Conservation (phyloP, 106 monocot species). For the Platanthera guangdongensis region DNA sequence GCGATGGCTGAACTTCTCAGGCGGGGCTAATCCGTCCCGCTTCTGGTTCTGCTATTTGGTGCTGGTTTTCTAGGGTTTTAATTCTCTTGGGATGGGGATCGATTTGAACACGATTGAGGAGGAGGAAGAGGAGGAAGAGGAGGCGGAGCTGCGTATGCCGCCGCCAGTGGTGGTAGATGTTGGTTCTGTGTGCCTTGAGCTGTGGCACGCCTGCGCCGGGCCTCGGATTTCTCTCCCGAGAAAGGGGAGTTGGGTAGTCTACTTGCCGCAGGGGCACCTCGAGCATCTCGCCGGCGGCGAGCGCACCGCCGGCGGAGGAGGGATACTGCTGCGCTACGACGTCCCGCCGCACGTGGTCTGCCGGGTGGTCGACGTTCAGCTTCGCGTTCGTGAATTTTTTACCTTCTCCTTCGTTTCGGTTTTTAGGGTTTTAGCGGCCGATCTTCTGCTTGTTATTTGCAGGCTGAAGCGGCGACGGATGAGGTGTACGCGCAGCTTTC, state of each 20-base stretch:
- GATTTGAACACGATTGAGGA: conserved; percentile 83
- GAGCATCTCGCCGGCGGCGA: conserved; percentile 38
- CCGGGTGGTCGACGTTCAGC: conserved; percentile 70
- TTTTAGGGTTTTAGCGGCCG: neutral
- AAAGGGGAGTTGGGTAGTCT: conserved; percentile 78
- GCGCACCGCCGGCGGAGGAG: neutral
- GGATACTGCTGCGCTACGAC: conserved; percentile 10
- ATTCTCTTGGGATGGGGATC: conserved; percentile 44
- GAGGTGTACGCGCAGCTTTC: conserved; percentile 83
- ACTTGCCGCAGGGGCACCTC: conserved; percentile 89
- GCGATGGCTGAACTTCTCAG: neutral
- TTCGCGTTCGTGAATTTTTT: conserved; percentile 39
- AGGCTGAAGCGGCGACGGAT: conserved; percentile 81
- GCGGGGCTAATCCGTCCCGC: neutral
- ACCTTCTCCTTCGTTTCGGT: neutral
- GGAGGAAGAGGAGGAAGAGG: conserved; percentile 34
- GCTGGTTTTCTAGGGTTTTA: neutral
- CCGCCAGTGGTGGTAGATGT: neutral
- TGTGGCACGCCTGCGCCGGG: conserved; percentile 97
- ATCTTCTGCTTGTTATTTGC: conserved; percentile 9
- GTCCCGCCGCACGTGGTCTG: conserved; percentile 86
- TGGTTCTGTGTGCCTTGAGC: conserved; percentile 63
- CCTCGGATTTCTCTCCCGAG: conserved; percentile 65
- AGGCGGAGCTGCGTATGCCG: neutral
- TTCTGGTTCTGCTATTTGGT: neutral